phyloP scores from a whole-genome alignment of 352 stramenopile genomes.

The Globisporangium takayamanum region DNA sequence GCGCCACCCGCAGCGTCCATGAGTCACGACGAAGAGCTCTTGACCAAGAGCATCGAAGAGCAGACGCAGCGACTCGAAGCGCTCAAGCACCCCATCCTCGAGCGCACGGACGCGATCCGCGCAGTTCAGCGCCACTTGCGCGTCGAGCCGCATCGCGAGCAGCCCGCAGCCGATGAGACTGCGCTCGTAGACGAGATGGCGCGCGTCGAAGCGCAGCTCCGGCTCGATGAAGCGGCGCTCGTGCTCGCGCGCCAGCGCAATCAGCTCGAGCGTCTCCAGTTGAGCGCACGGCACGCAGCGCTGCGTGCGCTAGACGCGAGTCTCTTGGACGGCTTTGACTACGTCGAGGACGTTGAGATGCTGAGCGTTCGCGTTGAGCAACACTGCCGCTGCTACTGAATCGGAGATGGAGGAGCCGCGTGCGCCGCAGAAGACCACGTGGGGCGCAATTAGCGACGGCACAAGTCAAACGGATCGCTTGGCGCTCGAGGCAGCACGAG shows the following conservation, averaged over 20 bases:
- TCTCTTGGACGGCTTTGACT: constrained; percentile 25
- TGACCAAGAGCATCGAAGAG: constrained; percentile 65
- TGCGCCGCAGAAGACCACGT: constrained; percentile 1
- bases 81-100: constrained; percentile 36
- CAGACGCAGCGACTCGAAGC: constrained; percentile 36
- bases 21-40: constrained; percentile 28
- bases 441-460: constrained; percentile 8
- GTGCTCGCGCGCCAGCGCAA: constrained; percentile 39
- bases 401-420: too few species aligned
- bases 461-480: constrained; percentile 9
- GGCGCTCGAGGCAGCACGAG: background rate
- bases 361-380: background rate
- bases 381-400: background rate
- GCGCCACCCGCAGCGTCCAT: constrained; percentile 7
- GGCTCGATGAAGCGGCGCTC: constrained; percentile 31
- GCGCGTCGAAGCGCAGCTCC: constrained; percentile 28
- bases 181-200: constrained; percentile 44
- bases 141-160: constrained; percentile 42
- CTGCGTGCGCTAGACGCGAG: background rate
- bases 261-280: constrained; percentile 31
- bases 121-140: constrained; percentile 41
- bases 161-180: constrained; percentile 35
- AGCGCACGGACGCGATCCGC: constrained; percentile 34
- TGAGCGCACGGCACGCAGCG: constrained; percentile 31
- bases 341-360: constrained; percentile 19